These are phyloP conservation scores for Alternaria tenuissima DNA, from an alignment of 2,329 filamentous ascomycete species.

Conservation along the genomic window DNA sequence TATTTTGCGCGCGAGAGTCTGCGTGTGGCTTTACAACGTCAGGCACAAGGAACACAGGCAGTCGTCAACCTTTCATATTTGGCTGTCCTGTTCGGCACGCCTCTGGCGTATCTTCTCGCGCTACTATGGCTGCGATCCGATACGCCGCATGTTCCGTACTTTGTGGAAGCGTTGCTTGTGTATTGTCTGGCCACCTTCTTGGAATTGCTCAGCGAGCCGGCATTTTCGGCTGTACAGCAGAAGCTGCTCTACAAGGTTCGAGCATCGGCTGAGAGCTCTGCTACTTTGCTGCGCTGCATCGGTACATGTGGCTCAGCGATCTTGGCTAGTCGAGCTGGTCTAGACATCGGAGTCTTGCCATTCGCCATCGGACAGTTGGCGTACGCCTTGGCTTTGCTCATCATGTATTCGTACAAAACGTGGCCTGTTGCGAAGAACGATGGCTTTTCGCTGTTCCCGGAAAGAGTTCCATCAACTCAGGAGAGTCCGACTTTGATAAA, in stretches of 20 bases:
- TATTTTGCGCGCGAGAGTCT: constrained; percentile 94
- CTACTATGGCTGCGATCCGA: constrained; percentile 70
- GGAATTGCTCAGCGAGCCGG: constrained; percentile 86
- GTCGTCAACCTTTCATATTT: constrained; percentile 90
- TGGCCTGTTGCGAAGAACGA: constrained; percentile 62
- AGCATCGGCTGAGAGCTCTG: constrained; percentile 82
- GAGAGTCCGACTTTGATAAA: constrained; percentile 30
- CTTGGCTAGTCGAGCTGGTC: constrained; percentile 62
- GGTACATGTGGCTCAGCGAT: constrained; percentile 76
- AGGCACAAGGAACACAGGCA: constrained; percentile 70
- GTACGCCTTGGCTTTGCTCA: constrained; percentile 74
- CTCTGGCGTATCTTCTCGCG: constrained; percentile 71
- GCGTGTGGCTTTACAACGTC: constrained; percentile 88
- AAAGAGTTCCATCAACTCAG: constrained; percentile 50
- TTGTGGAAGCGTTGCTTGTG: constrained; percentile 63
- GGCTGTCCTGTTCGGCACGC: constrained; percentile 72
- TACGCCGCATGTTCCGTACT: constrained; percentile 67
- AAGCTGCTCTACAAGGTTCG: constrained; percentile 80
- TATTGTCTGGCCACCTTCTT: constrained; percentile 68
- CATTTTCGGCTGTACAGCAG: constrained; percentile 87
- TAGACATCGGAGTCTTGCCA: constrained; percentile 77
- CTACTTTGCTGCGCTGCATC: constrained; percentile 79
- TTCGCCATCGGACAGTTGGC: constrained; percentile 87
- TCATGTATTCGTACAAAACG: constrained; percentile 74
- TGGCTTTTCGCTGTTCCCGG: constrained; percentile 73